Conservation (phyloP, 208 protist species). For the Zelonia costaricensis region DNA sequence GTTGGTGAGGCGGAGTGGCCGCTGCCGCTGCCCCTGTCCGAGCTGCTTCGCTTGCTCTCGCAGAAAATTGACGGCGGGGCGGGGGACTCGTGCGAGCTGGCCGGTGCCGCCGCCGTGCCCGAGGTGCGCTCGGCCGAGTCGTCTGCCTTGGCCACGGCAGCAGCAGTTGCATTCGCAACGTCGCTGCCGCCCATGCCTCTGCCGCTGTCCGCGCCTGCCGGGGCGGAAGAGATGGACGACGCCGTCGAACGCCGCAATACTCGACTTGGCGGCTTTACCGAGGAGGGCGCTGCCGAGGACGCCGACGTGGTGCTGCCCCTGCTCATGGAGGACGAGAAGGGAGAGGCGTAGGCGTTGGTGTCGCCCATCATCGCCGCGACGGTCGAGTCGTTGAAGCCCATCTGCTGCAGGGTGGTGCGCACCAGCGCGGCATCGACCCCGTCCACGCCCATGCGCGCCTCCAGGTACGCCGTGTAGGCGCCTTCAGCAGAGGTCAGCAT, state of each 20-base stretch:
- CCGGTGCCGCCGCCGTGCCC: too few relatives aligned
- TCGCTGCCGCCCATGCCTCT: too few relatives aligned
- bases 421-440: conserved; percentile 54
- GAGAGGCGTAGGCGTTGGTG: not conserved
- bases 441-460: conserved; percentile 17
- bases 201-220: too few relatives aligned
- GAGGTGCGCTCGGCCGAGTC: too few relatives aligned
- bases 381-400: conserved; percentile 40
- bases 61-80: too few relatives aligned
- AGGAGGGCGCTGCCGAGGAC: not conserved
- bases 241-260: not conserved
- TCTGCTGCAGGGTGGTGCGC: conserved; percentile 38
- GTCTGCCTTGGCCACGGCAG: too few relatives aligned
- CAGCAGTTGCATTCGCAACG: too few relatives aligned
- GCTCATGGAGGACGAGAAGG: conserved; percentile 8
- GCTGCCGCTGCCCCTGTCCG: too few relatives aligned
- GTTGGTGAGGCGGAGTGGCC: too few relatives aligned
- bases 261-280: not conserved
- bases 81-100: too few relatives aligned
- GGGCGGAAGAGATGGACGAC: conserved; percentile 5
- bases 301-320: conserved; percentile 8
- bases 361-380: conserved; percentile 62
- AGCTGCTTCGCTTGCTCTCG: too few relatives aligned
- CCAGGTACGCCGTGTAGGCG: conserved; percentile 58
- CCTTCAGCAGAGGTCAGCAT: conserved; percentile 55